These are phyloP conservation scores for Elymus sibiricus DNA, from an alignment of 176 grass and related monocot genomes.

Conservation along the genomic window DNA sequence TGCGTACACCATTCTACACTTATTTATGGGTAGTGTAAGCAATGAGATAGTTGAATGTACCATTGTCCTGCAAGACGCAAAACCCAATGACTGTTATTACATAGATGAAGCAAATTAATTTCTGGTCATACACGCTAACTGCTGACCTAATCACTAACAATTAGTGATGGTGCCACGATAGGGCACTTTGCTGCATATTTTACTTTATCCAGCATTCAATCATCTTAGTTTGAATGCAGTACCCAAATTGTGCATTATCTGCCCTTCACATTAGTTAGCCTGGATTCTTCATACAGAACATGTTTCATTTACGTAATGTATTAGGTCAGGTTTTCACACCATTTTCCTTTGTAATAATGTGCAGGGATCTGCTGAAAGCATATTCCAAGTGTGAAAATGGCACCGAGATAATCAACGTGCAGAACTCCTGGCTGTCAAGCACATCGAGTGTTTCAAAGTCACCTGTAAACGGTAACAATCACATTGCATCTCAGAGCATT, in stretches of 20 bases:
- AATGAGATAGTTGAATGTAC: background rate
- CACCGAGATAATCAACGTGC: slow-evolving; percentile 76
- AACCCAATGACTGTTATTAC: background rate
- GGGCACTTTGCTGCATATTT: background rate
- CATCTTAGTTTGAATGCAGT: background rate
- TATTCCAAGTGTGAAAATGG: slow-evolving; percentile 86
- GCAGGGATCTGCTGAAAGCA: slow-evolving; percentile 80
- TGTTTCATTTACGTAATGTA: background rate
- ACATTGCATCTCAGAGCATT: background rate
- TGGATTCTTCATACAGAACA: background rate
- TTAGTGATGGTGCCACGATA: background rate
- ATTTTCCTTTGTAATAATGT: background rate
- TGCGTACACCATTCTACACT: background rate
- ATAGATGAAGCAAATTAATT: background rate
- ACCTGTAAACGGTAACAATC: slow-evolving; percentile 47
- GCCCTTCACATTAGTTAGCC: background rate
- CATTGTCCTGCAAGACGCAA: background rate
- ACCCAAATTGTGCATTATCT: background rate
- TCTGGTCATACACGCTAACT: background rate
- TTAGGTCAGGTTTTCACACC: background rate
- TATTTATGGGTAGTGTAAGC: background rate
- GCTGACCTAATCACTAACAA: background rate
- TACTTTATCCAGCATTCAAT: background rate
- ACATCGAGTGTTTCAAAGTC: slow-evolving; percentile 51
- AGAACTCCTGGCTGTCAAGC: slow-evolving; percentile 86